Conservation (phyloP, 805 yeast genomes). For the Wickerhamiella brachini region DNA sequence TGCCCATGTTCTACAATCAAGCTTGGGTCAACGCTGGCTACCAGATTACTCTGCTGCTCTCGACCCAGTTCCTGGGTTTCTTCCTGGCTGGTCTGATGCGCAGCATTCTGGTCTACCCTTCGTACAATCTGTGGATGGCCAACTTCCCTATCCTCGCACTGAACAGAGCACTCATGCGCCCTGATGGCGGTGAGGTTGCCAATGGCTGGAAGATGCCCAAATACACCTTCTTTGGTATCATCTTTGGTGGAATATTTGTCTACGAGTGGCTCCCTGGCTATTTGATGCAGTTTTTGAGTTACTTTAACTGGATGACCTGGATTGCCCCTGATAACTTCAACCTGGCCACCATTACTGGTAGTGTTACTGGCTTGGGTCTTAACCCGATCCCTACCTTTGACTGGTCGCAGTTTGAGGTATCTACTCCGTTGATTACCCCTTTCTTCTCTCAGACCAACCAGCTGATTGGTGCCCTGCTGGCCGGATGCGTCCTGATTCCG, state of each 20-base stretch:
- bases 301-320: constrained; percentile 54
- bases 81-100: constrained; percentile 56
- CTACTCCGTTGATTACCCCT: constrained; percentile 30
- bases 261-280: constrained; percentile 62
- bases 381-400: constrained; percentile 44
- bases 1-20: constrained; percentile 17
- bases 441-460: constrained; percentile 26
- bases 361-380: constrained; percentile 34
- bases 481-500: constrained; percentile 17
- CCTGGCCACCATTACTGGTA: constrained; percentile 37
- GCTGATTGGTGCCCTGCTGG: constrained; percentile 25
- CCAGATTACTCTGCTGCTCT: constrained; percentile 37
- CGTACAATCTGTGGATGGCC: constrained; percentile 40
- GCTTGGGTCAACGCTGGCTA: constrained; percentile 30
- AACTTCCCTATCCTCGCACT: constrained; percentile 35
- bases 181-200: constrained; percentile 31
- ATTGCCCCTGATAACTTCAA: constrained; percentile 38
- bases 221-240: constrained; percentile 34
- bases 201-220: constrained; percentile 49
- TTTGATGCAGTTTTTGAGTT: constrained; percentile 44
- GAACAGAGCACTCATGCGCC: constrained; percentile 33
- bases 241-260: constrained; percentile 32
- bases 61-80: constrained; percentile 51
- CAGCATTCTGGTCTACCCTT: constrained; percentile 42
- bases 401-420: constrained; percentile 23